Conservation (phyloP, 371 early-diverging fungal genomes). For the Chytridium lagenaria region DNA sequence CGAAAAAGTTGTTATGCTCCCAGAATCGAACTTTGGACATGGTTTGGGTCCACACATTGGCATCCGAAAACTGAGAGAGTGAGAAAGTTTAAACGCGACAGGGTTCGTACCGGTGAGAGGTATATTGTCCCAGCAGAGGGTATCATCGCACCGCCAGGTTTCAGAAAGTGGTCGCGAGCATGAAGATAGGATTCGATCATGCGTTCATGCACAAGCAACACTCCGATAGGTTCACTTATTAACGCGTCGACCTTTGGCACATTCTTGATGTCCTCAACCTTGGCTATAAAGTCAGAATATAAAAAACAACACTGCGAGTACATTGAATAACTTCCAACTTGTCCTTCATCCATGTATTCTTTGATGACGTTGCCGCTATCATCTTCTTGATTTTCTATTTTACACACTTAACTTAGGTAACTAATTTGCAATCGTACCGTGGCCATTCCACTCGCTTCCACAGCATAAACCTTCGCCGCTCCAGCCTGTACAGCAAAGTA, state of each 20-base stretch:
- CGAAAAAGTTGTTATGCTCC: constrained; percentile 87
- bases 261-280: constrained; percentile 76
- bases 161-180: constrained; percentile 90
- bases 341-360: constrained; percentile 79
- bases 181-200: constrained; percentile 79
- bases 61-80: constrained; percentile 45
- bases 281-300: constrained; percentile 59
- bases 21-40: constrained; percentile 80
- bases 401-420: constrained; percentile 26
- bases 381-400: constrained; percentile 82
- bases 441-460: constrained; percentile 97
- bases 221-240: constrained; percentile 94
- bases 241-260: constrained; percentile 88
- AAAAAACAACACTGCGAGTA: constrained; percentile 37
- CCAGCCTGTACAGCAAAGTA: constrained; percentile 95
- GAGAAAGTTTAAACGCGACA: neutral
- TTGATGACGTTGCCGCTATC: constrained; percentile 66
- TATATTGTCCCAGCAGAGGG: constrained; percentile 89
- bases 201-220: constrained; percentile 91
- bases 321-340: constrained; percentile 84
- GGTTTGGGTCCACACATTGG: constrained; percentile 86
- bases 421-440: constrained; percentile 14
- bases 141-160: constrained; percentile 90
- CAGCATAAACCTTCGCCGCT: constrained; percentile 88
- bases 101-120: constrained; percentile 71